A percentile compares a stretch with the other conserved stretches of the same genome.
phyloP scores from a whole-genome alignment of 1,284 basidiomycete species.

The Filobasidium uniguttulatum region DNA sequence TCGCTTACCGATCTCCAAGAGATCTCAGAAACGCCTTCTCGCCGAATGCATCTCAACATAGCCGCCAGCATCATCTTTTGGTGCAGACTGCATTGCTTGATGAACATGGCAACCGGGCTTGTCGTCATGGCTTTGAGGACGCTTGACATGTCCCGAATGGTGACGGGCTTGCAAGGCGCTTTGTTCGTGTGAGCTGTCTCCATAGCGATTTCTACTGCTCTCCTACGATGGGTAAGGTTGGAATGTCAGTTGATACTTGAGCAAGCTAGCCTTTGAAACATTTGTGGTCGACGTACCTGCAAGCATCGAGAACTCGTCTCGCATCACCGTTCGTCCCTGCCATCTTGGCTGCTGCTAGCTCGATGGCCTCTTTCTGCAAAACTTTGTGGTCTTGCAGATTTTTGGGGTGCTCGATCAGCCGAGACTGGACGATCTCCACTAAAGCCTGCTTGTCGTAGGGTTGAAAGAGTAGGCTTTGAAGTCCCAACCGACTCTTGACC shows the following conservation, averaged over 20 bases:
- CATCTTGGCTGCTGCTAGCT: slow-evolving; percentile 80
- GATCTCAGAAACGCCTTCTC: slow-evolving; percentile 76
- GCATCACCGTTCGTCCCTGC: slow-evolving; percentile 91
- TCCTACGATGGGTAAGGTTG: slow-evolving; percentile 38
- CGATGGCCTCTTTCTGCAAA: slow-evolving; percentile 57
- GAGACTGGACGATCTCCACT: slow-evolving; percentile 69
- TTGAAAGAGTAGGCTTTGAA: slow-evolving; percentile 87
- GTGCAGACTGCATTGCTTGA: slow-evolving; percentile 67
- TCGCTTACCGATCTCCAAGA: slow-evolving; percentile 63
- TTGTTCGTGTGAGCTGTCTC: slow-evolving; percentile 16
- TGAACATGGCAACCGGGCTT: slow-evolving; percentile 69
- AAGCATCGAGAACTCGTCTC: slow-evolving; percentile 81
- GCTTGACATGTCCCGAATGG: slow-evolving; percentile 58
- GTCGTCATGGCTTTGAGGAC: slow-evolving; percentile 85
- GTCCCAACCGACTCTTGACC: slow-evolving; percentile 85
- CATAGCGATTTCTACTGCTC: slow-evolving; percentile 65
- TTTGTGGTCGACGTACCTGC: slow-evolving; percentile 47
- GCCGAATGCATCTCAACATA: slow-evolving; percentile 64
- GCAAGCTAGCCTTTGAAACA: background rate
- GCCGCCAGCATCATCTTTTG: slow-evolving; percentile 82
- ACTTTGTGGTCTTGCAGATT: slow-evolving; percentile 52
- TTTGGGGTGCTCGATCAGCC: slow-evolving; percentile 44
- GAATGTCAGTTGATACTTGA: background rate
- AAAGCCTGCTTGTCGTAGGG: slow-evolving; percentile 75
- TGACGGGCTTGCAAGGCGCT: slow-evolving; percentile 39